Conservation (phyloP, 1,139 yeast species). For the Meyerozyma smithsonii region DNA sequence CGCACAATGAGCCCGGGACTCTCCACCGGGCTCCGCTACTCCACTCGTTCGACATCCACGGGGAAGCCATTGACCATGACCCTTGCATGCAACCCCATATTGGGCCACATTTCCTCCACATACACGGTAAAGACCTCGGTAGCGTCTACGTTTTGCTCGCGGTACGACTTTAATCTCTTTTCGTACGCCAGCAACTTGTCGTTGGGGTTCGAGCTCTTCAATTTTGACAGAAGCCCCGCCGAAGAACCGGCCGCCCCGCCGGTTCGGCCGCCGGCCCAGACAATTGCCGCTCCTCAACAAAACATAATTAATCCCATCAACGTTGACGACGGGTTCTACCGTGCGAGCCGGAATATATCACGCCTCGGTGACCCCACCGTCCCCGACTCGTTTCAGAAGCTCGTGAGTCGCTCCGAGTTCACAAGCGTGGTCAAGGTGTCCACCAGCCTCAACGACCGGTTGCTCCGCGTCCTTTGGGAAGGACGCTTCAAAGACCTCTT, state of each 20-base stretch:
- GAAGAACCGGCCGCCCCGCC: not conserved
- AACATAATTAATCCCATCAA: conserved; percentile 19
- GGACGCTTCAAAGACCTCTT: conserved; percentile 80
- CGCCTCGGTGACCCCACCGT: too few relatives aligned
- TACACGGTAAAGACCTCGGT: conserved; percentile 81
- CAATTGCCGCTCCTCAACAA: not conserved
- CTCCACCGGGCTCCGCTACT: conserved; percentile 78
- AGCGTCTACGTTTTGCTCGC: conserved; percentile 73
- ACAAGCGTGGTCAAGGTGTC: conserved; percentile 73
- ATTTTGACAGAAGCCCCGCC: conserved; percentile 11
- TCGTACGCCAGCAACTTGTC: conserved; percentile 87
- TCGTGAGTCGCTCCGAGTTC: conserved; percentile 51
- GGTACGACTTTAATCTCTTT: conserved; percentile 85
- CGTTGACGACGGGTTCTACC: too few relatives aligned
- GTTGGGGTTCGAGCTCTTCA: conserved; percentile 83
- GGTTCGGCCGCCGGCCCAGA: not conserved
- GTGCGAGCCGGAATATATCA: too few relatives aligned
- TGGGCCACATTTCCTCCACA: conserved; percentile 87
- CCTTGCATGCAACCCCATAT: conserved; percentile 78
- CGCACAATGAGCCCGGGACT: conserved; percentile 78
- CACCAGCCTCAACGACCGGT: conserved; percentile 61
- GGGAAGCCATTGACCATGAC: conserved; percentile 91
- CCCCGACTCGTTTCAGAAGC: conserved; percentile 49
- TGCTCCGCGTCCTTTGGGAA: conserved; percentile 75
- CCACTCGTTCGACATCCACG: conserved; percentile 80